Conservation (phyloP, 1,284 basidiomycete species). For the Cutaneotrichosporon daszewskae region DNA sequence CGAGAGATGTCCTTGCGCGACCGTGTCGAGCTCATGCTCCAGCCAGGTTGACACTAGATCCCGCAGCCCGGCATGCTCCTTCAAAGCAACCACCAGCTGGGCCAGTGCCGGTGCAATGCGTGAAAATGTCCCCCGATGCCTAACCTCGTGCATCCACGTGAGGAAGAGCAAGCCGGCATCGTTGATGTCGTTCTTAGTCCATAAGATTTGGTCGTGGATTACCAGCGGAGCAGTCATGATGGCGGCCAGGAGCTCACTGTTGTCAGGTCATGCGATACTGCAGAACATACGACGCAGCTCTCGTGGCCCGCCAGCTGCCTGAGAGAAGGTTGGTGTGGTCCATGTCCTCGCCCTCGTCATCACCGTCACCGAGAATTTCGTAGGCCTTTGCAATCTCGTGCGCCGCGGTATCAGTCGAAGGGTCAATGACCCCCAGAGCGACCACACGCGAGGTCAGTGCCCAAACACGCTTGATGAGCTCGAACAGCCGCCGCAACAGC, state of each 20-base stretch:
- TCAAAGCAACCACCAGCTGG: constrained; percentile 30
- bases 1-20: constrained; percentile 35
- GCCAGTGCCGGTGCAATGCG: constrained; percentile 38
- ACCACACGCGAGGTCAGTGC: constrained; percentile 35
- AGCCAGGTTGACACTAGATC: constrained; percentile 35
- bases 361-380: constrained; percentile 32
- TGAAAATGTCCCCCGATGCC: constrained; percentile 46
- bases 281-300: constrained; percentile 39
- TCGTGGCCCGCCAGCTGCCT: constrained; percentile 45
- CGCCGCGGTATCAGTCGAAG: constrained; percentile 22
- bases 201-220: constrained; percentile 20
- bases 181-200: constrained; percentile 30
- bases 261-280: neutral
- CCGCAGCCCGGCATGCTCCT: constrained; percentile 11
- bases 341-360: constrained; percentile 25
- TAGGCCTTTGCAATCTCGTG: constrained; percentile 47
- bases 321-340: constrained; percentile 40
- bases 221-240: constrained; percentile 25
- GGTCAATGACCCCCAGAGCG: constrained; percentile 24
- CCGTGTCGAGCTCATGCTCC: constrained; percentile 36
- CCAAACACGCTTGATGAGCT: constrained; percentile 38
- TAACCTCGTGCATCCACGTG: constrained; percentile 45
- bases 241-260: constrained; percentile 36
- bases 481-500: constrained; percentile 22
- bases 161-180: constrained; percentile 34